Conservation (phyloP, 1,284 basidiomycete species). For the Sporisorium iseilematis-ciliati region DNA sequence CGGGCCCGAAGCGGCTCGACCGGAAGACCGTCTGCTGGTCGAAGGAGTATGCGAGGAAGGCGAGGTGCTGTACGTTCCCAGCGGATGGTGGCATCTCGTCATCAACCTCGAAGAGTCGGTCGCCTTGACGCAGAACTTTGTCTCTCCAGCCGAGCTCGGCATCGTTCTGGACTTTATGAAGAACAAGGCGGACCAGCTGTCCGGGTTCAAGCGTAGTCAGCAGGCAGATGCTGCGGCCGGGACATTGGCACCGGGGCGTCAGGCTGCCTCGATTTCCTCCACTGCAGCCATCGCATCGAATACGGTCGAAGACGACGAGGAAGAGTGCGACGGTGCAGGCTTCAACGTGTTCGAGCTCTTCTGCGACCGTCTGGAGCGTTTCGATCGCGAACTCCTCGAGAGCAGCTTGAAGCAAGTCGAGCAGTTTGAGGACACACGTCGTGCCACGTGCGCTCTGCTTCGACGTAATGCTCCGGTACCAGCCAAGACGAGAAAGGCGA, state of each 20-base stretch:
- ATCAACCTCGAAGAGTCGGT: constrained; percentile 65
- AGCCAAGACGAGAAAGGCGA: constrained; percentile 4
- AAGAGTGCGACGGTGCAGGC: constrained; percentile 47
- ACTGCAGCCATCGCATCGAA: neutral
- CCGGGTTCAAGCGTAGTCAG: constrained; percentile 69
- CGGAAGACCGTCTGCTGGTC: constrained; percentile 60
- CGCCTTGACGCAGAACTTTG: constrained; percentile 72
- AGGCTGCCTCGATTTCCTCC: constrained; percentile 20
- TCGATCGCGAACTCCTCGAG: constrained; percentile 39
- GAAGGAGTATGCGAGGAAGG: constrained; percentile 71
- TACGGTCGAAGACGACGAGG: constrained; percentile 36
- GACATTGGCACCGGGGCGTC: constrained; percentile 20
- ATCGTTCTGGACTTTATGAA: constrained; percentile 71
- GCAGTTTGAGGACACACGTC: constrained; percentile 21
- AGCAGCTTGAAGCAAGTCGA: constrained; percentile 36
- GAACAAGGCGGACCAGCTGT: constrained; percentile 70
- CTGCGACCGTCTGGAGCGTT: constrained; percentile 44
- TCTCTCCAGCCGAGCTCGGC: constrained; percentile 70
- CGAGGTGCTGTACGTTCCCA: constrained; percentile 70
- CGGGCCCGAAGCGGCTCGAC: constrained; percentile 54
- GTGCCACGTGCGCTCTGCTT: constrained; percentile 13
- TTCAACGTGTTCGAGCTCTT: constrained; percentile 53
- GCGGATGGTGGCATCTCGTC: constrained; percentile 68
- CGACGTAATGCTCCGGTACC: constrained; percentile 9
- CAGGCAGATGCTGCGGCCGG: constrained; percentile 7